A percentile compares a stretch with the other conserved stretches of the same genome.
Conservation (phyloP, 495 filamentous ascomycete genomes). For the Penicillium flavigenum region DNA sequence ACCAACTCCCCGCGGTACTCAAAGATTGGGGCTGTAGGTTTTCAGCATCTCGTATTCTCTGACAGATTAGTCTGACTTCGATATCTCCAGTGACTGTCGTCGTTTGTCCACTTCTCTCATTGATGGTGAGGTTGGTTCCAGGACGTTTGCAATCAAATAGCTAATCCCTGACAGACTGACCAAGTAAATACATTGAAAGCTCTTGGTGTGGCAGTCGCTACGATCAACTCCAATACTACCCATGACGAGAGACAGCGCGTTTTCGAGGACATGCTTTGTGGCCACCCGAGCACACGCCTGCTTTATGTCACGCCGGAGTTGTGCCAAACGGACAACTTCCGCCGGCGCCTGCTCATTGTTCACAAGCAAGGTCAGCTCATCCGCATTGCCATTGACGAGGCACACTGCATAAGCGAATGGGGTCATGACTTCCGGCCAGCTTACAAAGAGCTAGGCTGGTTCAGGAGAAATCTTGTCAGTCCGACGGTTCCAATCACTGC, state of each 20-base stretch:
- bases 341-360: conserved; percentile 68
- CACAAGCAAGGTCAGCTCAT: conserved; percentile 78
- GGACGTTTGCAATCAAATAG: not conserved
- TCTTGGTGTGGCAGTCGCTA: conserved; percentile 74
- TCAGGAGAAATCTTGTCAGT: conserved; percentile 70
- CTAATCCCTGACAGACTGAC: conserved; percentile 60
- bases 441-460: conserved; percentile 86
- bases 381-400: conserved; percentile 88
- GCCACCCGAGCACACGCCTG: conserved; percentile 78
- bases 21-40: conserved; percentile 70
- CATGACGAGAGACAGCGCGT: conserved; percentile 63
- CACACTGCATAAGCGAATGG: conserved; percentile 98
- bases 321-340: conserved; percentile 76
- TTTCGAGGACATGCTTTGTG: conserved; percentile 76
- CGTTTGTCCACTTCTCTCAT: conserved; percentile 81
- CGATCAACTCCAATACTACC: conserved; percentile 80
- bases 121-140: conserved; percentile 63
- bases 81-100: conserved; percentile 73
- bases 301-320: conserved; percentile 94
- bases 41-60: not conserved
- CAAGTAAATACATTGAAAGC: conserved; percentile 80
- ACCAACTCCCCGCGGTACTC: conserved; percentile 86
- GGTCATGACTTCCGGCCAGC: conserved; percentile 95
- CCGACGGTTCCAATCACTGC: conserved; percentile 87
- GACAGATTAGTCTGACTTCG: conserved; percentile 7